Evolutionary conservation across 2,329 filamentous ascomycete species (phyloP).

Genomic region (Periconia digitata): DNA sequence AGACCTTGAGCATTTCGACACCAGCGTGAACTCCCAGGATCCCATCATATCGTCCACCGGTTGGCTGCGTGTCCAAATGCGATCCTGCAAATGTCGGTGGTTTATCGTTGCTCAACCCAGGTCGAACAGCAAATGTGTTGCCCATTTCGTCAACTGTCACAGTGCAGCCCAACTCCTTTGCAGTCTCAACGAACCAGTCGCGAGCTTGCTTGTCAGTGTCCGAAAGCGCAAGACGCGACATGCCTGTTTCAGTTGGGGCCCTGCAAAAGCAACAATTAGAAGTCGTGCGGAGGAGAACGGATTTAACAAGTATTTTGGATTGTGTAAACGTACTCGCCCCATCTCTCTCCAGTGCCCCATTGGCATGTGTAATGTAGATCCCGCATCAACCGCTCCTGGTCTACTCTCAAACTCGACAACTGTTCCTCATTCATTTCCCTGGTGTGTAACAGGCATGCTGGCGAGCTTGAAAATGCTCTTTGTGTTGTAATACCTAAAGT

Average conservation of each 20-base stretch:
- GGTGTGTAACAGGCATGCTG: constrained; percentile 42
- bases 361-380: constrained; percentile 67
- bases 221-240: constrained; percentile 72
- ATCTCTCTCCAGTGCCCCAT: constrained; percentile 67
- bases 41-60: constrained; percentile 72
- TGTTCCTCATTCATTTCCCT: constrained; percentile 55
- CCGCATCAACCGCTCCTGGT: constrained; percentile 62
- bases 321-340: constrained; percentile 61
- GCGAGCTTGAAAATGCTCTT: constrained; percentile 1
- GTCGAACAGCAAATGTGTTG: constrained; percentile 75
- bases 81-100: constrained; percentile 70
- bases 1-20: constrained; percentile 69
- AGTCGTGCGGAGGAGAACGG: too few relatives aligned
- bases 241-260: constrained; percentile 67
- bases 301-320: constrained; percentile 3
- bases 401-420: constrained; percentile 57
- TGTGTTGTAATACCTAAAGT: background rate
- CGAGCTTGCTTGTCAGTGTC: constrained; percentile 71
- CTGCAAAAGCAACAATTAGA: too few relatives aligned
- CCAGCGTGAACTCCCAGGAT: constrained; percentile 74
- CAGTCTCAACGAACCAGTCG: constrained; percentile 73
- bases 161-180: constrained; percentile 64
- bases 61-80: constrained; percentile 61
- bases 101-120: constrained; percentile 59
- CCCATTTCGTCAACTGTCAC: constrained; percentile 74